Evolutionary conservation across 2,329 filamentous ascomycete genomes (phyloP), one percentile per base, ranked within the genome.

Genomic region (Talaromyces sp.): DNA sequence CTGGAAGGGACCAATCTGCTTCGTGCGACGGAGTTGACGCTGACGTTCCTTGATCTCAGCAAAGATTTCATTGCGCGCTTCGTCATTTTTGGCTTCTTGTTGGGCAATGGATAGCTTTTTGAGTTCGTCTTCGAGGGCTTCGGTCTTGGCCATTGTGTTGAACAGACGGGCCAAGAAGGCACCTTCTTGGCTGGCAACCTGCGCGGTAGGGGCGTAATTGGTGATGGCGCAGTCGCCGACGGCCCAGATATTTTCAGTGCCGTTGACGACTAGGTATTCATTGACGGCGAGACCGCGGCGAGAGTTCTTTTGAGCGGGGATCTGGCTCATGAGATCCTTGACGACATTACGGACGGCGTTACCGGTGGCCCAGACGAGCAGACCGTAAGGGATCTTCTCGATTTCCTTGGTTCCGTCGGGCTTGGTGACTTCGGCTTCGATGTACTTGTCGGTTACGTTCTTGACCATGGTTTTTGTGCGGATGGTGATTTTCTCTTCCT

Each of bases 381-480:
- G 88, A 72, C 95, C 95, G 76, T 96, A 99, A 66, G 95, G 93
- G 69, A 98, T 92, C 60, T 84, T 84, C 73, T 96, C 86, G 40
- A 86, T 79, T 69, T 88, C 83, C 83, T 96, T 97, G 80, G 86
- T 86, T 75, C 95, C 95, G 70, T 96, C 91, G 18, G 93, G 88
- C 59, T 86, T 85, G 61, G 86, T 88, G 58, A 87, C 86, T 77
- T 96, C 91, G 67, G 93, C 95, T 81, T 98, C 92, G 72, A 99
- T 93, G 74, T 86, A 88, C 80, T 90, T 96, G 72, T 95, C 89
- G 35, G 92, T 96, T 64, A 99, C 95, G 66, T 90, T 93, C 85
- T 98, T 98, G 76, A 99, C 95, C 88, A 96, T 96, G 68, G 95
- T 98, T 86, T 98, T 98, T 71, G 95, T 96, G 79, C 91, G 90